Base-by-base conservation (phyloP, 768 basidiomycete genomes). In the Glaciozyma martinii region DNA sequence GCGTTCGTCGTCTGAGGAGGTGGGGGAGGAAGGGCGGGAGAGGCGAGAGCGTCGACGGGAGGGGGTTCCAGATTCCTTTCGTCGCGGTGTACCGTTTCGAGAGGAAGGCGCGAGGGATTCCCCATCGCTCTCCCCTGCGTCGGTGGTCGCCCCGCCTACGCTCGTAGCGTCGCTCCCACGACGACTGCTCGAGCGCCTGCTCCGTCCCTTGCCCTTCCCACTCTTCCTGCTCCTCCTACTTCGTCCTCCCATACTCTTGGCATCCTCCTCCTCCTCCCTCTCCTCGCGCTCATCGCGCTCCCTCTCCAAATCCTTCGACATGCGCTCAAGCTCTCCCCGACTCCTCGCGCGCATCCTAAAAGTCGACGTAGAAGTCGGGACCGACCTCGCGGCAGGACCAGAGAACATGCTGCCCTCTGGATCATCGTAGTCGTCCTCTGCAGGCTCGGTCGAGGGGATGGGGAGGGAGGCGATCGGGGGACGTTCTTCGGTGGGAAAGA, bases 351-450 rank as follows among this genome's bases (percentile, higher is more conserved):
- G 58, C 66, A 71, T 66, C 19, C 66, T 27, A 40, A 67, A 67
- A 9, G 63, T 66, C n/a, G 61, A 61, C 5, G 61, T 56, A 21
- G 55, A 54, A 27, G 64, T 67, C 40, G 70, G 64, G 33, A 71
- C 65, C 23, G 33, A 40, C 44, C 46, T 47, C 0, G 64, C 70
- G 21, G 64, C 70, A 10, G 64, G 63, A 1, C 66, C 66, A 25
- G 59, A 44, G 52, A 56, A 71, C 27, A 66, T 42, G 30, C 55
- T 49, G 12, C 70, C 66, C 43, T 63, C 63, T 3, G 61, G 64
- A 49, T 67, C 70, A 49, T 67, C 69, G 53, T 65, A 71, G 63
- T 57, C 56, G 42, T 57, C 56, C 56, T 57, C 56, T 29, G 15
- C n/a, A 8, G 56, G 56, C 8, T 57, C 56, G 16, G 40, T 29